Conservation (phyloP, 2,329 filamentous ascomycete species). For the Trichoderma citrinoviride region DNA sequence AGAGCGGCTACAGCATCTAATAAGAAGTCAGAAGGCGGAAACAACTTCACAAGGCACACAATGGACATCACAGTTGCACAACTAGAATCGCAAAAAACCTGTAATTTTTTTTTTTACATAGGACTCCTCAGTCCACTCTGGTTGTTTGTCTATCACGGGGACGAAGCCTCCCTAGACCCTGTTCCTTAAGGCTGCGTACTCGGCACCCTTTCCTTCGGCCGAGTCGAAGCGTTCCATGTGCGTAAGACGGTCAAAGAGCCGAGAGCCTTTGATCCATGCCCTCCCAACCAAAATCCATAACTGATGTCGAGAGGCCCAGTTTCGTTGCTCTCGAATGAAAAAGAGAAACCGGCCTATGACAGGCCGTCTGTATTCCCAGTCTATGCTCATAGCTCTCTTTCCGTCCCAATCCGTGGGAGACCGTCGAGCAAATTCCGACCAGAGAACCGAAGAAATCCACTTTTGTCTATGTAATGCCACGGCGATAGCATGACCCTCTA, state of each 20-base stretch:
- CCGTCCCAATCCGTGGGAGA: constrained; percentile 34
- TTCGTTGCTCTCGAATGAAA: constrained; percentile 37
- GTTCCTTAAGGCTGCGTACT: constrained; percentile 20
- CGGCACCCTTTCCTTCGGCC: constrained; percentile 31
- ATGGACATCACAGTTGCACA: background rate
- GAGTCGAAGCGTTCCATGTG: constrained; percentile 31
- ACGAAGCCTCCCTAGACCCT: constrained; percentile 22
- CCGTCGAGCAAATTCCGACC: constrained; percentile 40
- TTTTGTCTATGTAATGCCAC: constrained; percentile 59
- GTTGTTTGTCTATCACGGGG: constrained; percentile 31
- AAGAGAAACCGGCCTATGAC: constrained; percentile 37
- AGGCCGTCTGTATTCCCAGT: constrained; percentile 35
- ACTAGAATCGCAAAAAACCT: constrained; percentile 10
- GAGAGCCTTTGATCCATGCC: constrained; percentile 33
- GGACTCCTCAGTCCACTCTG: constrained; percentile 44
- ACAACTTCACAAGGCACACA: background rate
- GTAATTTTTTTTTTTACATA: constrained; percentile 37
- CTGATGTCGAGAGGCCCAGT: constrained; percentile 40
- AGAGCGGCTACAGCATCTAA: too few relatives aligned
- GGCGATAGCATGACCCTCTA: constrained; percentile 47
- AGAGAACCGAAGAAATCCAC: constrained; percentile 62
- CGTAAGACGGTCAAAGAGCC: constrained; percentile 27
- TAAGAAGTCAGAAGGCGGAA: too few relatives aligned
- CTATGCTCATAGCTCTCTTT: constrained; percentile 37
- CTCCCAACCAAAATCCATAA: constrained; percentile 39